Evolutionary conservation across 768 basidiomycete species (phyloP).

Genomic region (Tylopilus vinaceipallidus): DNA sequence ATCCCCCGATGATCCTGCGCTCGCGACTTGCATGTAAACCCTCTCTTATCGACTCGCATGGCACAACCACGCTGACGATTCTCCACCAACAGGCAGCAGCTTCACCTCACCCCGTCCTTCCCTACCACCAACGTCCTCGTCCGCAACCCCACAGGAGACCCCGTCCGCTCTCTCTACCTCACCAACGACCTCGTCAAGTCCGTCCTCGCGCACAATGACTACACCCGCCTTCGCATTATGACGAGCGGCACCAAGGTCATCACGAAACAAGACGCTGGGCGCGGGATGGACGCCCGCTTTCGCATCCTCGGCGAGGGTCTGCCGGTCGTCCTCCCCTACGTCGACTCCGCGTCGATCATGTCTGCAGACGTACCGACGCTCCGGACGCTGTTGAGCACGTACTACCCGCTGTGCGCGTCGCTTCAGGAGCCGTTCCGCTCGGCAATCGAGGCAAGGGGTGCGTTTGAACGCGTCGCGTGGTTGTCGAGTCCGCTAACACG

Average conservation of each 20-base stretch:
- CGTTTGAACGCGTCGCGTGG: not conserved
- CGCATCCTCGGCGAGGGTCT: conserved; percentile 85
- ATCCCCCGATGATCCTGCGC: conserved; percentile 62
- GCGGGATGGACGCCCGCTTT: conserved; percentile 57
- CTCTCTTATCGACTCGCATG: not conserved
- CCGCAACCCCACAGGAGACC: conserved; percentile 73
- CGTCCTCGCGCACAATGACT: conserved; percentile 81
- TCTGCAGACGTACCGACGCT: conserved; percentile 55
- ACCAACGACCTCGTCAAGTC: conserved; percentile 81
- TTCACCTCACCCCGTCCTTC: conserved; percentile 69
- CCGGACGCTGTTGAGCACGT: conserved; percentile 65
- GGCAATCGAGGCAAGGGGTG: conserved; percentile 54
- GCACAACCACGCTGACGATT: not conserved
- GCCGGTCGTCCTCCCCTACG: conserved; percentile 77
- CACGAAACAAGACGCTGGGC: conserved; percentile 79
- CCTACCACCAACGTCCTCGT: conserved; percentile 79
- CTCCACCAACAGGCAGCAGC: conserved; percentile 53
- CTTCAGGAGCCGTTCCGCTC: conserved; percentile 61
- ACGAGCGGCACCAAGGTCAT: conserved; percentile 95
- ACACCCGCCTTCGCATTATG: conserved; percentile 79
- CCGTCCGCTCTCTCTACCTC: conserved; percentile 82
- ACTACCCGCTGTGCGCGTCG: conserved; percentile 73
- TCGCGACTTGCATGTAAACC: conserved; percentile 71
- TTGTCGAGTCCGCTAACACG: not conserved
- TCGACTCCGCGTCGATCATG: conserved; percentile 63